These are phyloP conservation scores for Hydnum rufescens DNA, from an alignment of 768 basidiomycete genomes.

Conservation along the genomic window DNA sequence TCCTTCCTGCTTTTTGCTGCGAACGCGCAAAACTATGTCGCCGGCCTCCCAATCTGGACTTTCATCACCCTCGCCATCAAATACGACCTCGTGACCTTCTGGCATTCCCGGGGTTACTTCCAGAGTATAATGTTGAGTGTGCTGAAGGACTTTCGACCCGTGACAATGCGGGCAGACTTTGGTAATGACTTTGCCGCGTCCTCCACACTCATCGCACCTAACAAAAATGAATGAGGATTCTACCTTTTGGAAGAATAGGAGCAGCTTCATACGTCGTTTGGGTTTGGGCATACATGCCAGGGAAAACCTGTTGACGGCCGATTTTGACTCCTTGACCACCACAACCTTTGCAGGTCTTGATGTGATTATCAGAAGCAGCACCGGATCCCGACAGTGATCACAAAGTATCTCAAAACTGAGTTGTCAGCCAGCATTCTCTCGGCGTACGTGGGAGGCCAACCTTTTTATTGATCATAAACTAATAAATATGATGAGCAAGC, in stretches of 20 bases:
- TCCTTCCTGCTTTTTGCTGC: conserved; percentile 57
- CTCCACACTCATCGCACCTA: conserved; percentile 52
- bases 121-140: conserved; percentile 62
- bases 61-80: conserved; percentile 95
- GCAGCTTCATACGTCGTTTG: conserved; percentile 42
- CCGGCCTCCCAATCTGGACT: conserved; percentile 91
- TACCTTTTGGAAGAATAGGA: neutral
- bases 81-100: conserved; percentile 81
- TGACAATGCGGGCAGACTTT: conserved; percentile 64
- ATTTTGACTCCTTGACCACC: conserved; percentile 71
- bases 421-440: neutral
- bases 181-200: conserved; percentile 62
- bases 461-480: conserved; percentile 84
- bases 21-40: conserved; percentile 72
- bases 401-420: conserved; percentile 42
- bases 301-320: conserved; percentile 85
- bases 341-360: conserved; percentile 72
- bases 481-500: neutral
- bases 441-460: too few species aligned
- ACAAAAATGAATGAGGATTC: neutral
- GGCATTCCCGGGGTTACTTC: conserved; percentile 78
- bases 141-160: conserved; percentile 65
- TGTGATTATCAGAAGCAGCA: conserved; percentile 72
- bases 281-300: conserved; percentile 85
- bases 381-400: conserved; percentile 90